Evolutionary conservation across 1,284 basidiomycete species (phyloP).

Genomic region (Phaffia rhodozyma): DNA sequence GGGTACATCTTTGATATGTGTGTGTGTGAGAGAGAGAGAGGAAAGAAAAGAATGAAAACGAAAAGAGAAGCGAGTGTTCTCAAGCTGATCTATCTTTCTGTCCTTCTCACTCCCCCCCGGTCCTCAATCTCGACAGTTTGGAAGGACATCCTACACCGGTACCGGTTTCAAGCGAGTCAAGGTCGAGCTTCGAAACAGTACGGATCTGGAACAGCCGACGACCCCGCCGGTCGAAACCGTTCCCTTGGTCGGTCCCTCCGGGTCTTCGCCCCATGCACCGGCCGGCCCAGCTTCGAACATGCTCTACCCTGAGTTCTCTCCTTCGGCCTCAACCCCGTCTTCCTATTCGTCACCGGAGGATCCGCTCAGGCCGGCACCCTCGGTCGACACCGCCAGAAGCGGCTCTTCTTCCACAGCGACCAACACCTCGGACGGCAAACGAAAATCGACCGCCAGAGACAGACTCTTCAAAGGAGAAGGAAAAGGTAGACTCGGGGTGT

Average conservation of each 20-base stretch:
- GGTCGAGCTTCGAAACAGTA: constrained; percentile 8
- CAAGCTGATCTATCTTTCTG: too few species aligned
- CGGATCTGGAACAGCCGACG: background rate
- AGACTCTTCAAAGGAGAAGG: constrained; percentile 10
- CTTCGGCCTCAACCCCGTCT: background rate
- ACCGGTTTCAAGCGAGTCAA: constrained; percentile 12
- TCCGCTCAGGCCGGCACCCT: background rate
- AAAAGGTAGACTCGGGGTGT: background rate
- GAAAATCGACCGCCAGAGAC: background rate
- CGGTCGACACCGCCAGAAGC: background rate
- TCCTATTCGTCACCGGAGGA: background rate
- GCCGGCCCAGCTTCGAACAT: too few species aligned
- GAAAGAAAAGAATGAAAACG: too few species aligned
- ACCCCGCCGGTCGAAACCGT: background rate
- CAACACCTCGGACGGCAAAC: too few species aligned
- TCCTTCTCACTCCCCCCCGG: too few species aligned
- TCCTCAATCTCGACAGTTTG: too few species aligned
- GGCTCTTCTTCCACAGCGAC: background rate
- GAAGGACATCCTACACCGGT: too few species aligned
- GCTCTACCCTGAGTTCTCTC: background rate
- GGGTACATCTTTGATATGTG: too few species aligned
- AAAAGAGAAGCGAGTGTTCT: too few species aligned
- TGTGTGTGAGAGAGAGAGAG: too few species aligned
- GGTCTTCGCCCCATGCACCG: background rate
- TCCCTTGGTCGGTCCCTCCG: background rate